phyloP scores from a whole-genome alignment of 2,329 filamentous ascomycete species.

The Diplodia seriata region DNA sequence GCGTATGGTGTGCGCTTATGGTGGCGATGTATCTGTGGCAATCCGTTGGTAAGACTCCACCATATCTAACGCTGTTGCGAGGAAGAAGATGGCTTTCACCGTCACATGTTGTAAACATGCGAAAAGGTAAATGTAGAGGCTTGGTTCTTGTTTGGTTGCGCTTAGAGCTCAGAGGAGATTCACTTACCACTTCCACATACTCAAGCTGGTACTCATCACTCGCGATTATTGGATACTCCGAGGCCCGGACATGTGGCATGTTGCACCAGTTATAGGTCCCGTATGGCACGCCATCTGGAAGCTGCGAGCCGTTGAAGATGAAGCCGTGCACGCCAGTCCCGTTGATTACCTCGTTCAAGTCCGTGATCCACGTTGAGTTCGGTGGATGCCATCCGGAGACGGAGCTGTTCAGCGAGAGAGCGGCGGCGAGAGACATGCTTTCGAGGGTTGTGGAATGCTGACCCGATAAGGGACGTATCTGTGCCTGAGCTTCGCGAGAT shows the following conservation, averaged over 20 bases:
- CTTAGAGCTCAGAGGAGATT: not conserved
- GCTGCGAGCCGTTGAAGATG: constrained; percentile 71
- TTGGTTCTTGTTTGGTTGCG: too few relatives aligned
- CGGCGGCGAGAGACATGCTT: constrained; percentile 3
- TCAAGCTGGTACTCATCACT: constrained; percentile 58
- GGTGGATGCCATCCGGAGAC: constrained; percentile 44
- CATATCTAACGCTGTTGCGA: too few relatives aligned
- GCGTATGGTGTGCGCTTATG: constrained; percentile 86
- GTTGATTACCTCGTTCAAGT: constrained; percentile 64
- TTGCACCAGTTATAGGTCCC: constrained; percentile 82
- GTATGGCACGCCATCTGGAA: constrained; percentile 61
- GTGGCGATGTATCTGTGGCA: constrained; percentile 74
- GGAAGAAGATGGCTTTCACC: too few relatives aligned
- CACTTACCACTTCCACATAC: constrained; percentile 22
- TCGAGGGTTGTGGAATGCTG: not conserved
- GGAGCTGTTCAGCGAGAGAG: constrained; percentile 24
- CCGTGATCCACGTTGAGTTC: constrained; percentile 61
- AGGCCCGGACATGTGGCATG: constrained; percentile 79
- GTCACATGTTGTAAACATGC: too few relatives aligned
- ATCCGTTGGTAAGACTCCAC: not conserved
- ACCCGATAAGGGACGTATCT: constrained; percentile 4
- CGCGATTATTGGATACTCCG: constrained; percentile 73
- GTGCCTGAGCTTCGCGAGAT: not conserved
- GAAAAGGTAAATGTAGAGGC: too few relatives aligned
- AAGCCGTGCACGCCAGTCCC: constrained; percentile 73